phyloP scores from a whole-genome alignment of 1,284 basidiomycete species.

The Phellopilus nigrolimitatus region DNA sequence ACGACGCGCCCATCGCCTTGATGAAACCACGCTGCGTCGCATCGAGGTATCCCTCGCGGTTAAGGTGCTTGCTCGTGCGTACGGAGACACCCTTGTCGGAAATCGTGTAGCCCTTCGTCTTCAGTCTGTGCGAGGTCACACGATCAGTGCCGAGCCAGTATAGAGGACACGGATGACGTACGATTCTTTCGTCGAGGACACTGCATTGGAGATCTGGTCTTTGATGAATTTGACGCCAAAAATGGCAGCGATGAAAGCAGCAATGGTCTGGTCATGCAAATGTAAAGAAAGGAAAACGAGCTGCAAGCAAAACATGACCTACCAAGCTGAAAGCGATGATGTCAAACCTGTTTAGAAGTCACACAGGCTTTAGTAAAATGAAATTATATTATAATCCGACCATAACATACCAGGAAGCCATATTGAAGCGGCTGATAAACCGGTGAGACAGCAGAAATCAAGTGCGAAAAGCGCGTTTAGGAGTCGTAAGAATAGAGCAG shows the following conservation, averaged over 20 bases:
- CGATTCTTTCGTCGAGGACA: constrained; percentile 45
- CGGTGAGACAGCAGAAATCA: no score
- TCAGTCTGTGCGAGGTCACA: constrained; percentile 37
- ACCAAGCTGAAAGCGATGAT: constrained; percentile 9
- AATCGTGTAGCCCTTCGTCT: constrained; percentile 49
- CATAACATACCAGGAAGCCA: no score
- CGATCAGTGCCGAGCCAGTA: constrained; percentile 1
- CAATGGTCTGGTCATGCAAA: constrained; percentile 35
- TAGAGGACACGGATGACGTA: constrained; percentile 28
- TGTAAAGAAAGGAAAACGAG: not conserved
- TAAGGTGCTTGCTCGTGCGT: constrained; percentile 54
- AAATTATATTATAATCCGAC: no score
- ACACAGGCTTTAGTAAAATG: no score
- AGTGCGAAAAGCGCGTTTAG: no score
- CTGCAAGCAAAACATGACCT: not conserved
- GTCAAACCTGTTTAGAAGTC: constrained; percentile 12
- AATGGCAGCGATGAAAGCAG: constrained; percentile 39
- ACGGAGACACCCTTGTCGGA: constrained; percentile 55
- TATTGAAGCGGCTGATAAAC: no score
- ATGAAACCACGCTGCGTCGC: constrained; percentile 51
- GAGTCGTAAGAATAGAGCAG: no score
- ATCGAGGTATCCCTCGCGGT: constrained; percentile 60
- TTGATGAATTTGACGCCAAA: constrained; percentile 35
- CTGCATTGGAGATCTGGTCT: constrained; percentile 34
- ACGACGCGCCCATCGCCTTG: constrained; percentile 17